These are phyloP conservation scores for Clonostachys chloroleuca DNA, from an alignment of 2,329 filamentous ascomycete genomes.

Conservation along the genomic window DNA sequence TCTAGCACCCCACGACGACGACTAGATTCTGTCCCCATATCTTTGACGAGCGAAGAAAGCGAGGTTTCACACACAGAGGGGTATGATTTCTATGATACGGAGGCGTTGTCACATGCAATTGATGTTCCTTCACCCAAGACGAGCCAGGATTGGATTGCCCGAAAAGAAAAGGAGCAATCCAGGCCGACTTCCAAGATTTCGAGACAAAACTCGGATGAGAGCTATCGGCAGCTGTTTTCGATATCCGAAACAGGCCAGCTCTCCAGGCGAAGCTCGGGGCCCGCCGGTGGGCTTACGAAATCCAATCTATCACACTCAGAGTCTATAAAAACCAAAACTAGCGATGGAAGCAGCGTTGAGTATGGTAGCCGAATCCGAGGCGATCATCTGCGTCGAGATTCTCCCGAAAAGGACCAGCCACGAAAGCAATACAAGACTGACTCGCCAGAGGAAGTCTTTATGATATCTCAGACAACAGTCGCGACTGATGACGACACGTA, in stretches of 20 bases:
- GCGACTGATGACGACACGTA: slow-evolving; percentile 22
- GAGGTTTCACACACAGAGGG: slow-evolving; percentile 50
- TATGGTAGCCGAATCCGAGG: slow-evolving; percentile 42
- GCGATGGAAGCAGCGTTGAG: slow-evolving; percentile 24
- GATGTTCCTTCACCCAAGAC: slow-evolving; percentile 34
- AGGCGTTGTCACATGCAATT: slow-evolving; percentile 45
- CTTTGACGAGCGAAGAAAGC: slow-evolving; percentile 45
- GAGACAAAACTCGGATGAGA: slow-evolving; percentile 55
- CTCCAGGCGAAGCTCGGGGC: slow-evolving; percentile 1
- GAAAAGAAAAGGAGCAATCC: neutral
- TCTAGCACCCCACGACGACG: slow-evolving; percentile 30
- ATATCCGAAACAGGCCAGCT: slow-evolving; percentile 39
- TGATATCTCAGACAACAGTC: slow-evolving; percentile 42
- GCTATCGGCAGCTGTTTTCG: slow-evolving; percentile 54
- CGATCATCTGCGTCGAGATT: slow-evolving; percentile 20
- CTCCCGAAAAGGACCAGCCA: neutral
- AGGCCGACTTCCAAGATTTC: slow-evolving; percentile 11
- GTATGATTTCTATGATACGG: slow-evolving; percentile 62
- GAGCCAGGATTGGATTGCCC: neutral
- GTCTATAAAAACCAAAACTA: neutral
- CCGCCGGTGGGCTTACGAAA: too few relatives aligned
- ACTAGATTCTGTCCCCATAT: slow-evolving; percentile 45
- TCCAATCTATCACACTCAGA: neutral
- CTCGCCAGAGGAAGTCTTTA: slow-evolving; percentile 31
- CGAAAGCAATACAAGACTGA: slow-evolving; percentile 9